These are phyloP conservation scores for Colletotrichum destructivum DNA, from an alignment of 2,329 filamentous ascomycete species.

Conservation along the genomic window DNA sequence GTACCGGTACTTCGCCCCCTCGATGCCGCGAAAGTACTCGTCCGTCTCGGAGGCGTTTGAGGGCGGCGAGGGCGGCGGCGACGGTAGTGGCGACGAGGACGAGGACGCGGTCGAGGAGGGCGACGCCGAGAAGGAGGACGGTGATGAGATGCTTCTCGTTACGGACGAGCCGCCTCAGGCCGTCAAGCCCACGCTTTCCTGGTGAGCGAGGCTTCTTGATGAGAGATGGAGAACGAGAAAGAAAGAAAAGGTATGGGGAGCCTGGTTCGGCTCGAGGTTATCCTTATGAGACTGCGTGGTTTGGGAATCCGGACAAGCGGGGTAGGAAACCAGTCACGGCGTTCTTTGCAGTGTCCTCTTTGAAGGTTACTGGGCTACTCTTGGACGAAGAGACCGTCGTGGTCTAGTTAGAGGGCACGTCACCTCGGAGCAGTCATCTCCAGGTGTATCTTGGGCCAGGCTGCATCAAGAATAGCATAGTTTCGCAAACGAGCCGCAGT, in stretches of 20 bases:
- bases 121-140: slow-evolving; percentile 3
- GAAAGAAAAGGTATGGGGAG: no score
- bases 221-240: neutral
- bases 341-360: neutral
- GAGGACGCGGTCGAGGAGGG: slow-evolving; percentile 47
- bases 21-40: slow-evolving; percentile 49
- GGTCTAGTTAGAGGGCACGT: no score
- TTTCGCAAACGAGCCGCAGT: no score
- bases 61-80: slow-evolving; percentile 43
- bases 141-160: slow-evolving; percentile 51
- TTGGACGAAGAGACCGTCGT: neutral
- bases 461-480: neutral
- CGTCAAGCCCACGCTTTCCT: slow-evolving; percentile 24
- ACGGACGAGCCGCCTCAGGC: slow-evolving; percentile 44
- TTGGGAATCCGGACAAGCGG: neutral
- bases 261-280: no score
- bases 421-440: no score
- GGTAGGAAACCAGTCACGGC: neutral
- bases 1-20: slow-evolving; percentile 19
- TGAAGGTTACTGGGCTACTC: neutral
- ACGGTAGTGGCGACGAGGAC: slow-evolving; percentile 31
- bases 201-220: slow-evolving; percentile 17
- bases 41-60: slow-evolving; percentile 54
- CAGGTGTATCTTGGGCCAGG: neutral
- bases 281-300: neutral